Evolutionary conservation across 192 early-diverging fungal species (phyloP).

Genomic region (Rhizophagus clarus): DNA sequence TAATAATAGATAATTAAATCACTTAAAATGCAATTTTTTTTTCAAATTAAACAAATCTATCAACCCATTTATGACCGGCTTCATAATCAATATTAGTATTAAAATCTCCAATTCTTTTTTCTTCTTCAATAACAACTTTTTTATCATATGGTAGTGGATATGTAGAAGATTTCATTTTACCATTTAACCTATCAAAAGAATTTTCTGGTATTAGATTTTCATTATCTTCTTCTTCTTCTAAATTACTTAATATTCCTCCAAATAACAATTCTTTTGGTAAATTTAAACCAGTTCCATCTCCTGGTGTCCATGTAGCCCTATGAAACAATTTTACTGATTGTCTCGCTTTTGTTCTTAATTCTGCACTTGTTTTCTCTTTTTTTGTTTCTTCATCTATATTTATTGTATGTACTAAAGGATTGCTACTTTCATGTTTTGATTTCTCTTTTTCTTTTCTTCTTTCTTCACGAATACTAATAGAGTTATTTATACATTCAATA

Average conservation of each 20-base stretch:
- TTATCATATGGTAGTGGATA: neutral
- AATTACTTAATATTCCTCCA: neutral
- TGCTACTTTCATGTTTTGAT: neutral
- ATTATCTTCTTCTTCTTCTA: conserved; percentile 7
- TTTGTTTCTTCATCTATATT: conserved; percentile 15
- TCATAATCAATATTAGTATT: neutral
- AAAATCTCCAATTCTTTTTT: neutral
- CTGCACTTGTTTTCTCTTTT: conserved; percentile 22
- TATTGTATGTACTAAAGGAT: neutral
- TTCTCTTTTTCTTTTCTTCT: conserved; percentile 22
- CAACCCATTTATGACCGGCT: conserved; percentile 16
- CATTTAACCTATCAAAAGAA: neutral
- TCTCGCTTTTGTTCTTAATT: conserved; percentile 8
- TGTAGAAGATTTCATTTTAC: conserved; percentile 7
- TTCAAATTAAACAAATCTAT: neutral
- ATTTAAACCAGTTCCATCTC: conserved; percentile 29
- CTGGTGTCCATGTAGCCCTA: conserved; percentile 31
- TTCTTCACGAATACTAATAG: conserved; percentile 35
- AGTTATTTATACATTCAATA: conserved; percentile 70
- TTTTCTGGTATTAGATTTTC: neutral
- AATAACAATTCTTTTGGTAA: conserved; percentile 28
- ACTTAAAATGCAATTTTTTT: too few relatives aligned
- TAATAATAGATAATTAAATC: too few relatives aligned
- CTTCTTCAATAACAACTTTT: neutral
- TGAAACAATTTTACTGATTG: conserved; percentile 27